Percentiles rank a stretch among this genome's conserved stretches.
These are phyloP conservation scores for Trichoderma atroviride DNA, from an alignment of 2,329 filamentous ascomycete genomes.

Conservation along the genomic window DNA sequence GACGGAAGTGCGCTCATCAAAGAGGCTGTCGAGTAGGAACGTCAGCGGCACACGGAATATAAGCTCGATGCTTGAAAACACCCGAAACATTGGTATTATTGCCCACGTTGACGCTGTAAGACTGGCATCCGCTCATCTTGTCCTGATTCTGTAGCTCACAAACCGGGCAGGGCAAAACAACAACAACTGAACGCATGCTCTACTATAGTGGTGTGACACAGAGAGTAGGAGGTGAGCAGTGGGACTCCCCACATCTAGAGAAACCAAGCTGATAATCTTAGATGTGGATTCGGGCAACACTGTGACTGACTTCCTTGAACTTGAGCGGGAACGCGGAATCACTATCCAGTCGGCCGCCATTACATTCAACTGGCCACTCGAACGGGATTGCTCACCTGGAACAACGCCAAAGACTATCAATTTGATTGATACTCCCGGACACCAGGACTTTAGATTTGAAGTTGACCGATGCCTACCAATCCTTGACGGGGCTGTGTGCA, in stretches of 20 bases:
- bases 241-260: neutral
- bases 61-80: slow-evolving; percentile 48
- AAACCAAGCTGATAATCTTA: slow-evolving; percentile 33
- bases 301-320: slow-evolving; percentile 93
- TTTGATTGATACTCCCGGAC: slow-evolving; percentile 92
- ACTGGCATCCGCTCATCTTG: neutral
- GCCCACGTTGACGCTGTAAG: slow-evolving; percentile 90
- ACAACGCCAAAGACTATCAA: slow-evolving; percentile 71
- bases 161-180: slow-evolving; percentile 76
- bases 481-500: slow-evolving; percentile 87
- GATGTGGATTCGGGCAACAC: slow-evolving; percentile 97
- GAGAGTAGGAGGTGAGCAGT: slow-evolving; percentile 69
- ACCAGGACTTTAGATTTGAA: slow-evolving; percentile 97
- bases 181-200: slow-evolving; percentile 98
- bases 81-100: slow-evolving; percentile 96
- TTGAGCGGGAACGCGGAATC: slow-evolving; percentile 89
- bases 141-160: slow-evolving; percentile 7
- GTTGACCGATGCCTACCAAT: slow-evolving; percentile 88
- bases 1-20: neutral
- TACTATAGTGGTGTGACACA: slow-evolving; percentile 91
- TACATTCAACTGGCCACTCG: slow-evolving; percentile 87
- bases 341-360: slow-evolving; percentile 98
- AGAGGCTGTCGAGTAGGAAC: neutral
- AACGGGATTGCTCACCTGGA: slow-evolving; percentile 45
- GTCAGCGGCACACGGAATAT: neutral